Evolutionary conservation across 768 basidiomycete species (phyloP).

Genomic region (Tulasnella sp.): DNA sequence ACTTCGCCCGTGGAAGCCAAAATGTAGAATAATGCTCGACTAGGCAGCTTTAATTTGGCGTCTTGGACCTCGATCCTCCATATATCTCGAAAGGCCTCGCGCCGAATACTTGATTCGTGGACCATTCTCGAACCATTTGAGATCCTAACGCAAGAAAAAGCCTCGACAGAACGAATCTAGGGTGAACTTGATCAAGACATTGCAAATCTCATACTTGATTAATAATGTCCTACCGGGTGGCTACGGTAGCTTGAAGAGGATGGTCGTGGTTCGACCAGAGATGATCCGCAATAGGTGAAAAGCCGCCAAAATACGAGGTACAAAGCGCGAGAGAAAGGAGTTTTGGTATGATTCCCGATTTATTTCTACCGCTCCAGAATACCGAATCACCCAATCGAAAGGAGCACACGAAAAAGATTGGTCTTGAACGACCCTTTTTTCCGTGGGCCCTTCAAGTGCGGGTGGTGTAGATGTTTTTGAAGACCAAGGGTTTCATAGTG

Average conservation of each 20-base stretch:
- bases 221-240: slow-evolving; percentile 47
- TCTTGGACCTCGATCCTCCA: slow-evolving; percentile 51
- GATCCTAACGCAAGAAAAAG: neutral
- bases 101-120: slow-evolving; percentile 42
- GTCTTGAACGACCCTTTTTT: neutral
- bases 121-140: slow-evolving; percentile 34
- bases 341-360: neutral
- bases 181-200: neutral
- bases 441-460: too few relatives aligned
- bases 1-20: slow-evolving; percentile 72
- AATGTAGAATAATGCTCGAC: slow-evolving; percentile 44
- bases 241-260: slow-evolving; percentile 52
- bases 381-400: neutral
- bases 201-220: neutral
- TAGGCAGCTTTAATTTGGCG: neutral
- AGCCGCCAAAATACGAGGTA: slow-evolving; percentile 33
- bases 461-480: neutral
- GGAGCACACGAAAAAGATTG: neutral
- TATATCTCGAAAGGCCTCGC: slow-evolving; percentile 48
- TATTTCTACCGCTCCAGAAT: neutral
- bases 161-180: slow-evolving; percentile 1
- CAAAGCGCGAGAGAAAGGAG: neutral
- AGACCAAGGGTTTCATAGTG: neutral
- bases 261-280: slow-evolving; percentile 62
- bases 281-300: slow-evolving; percentile 46